Conservation (phyloP, 1,284 basidiomycete genomes). For the Austroboletus rostrupii region DNA sequence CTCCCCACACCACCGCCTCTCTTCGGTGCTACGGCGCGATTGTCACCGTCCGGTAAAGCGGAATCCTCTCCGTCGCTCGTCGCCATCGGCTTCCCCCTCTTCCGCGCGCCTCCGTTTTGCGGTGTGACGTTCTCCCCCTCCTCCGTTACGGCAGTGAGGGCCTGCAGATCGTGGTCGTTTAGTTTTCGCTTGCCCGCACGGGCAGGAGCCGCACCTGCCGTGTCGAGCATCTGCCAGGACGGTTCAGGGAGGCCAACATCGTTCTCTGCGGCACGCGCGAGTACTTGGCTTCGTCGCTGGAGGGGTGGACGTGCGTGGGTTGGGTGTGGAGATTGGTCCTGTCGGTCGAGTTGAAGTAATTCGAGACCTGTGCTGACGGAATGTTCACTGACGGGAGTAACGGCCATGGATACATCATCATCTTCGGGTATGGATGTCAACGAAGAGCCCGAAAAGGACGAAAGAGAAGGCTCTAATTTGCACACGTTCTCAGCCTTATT, state of each 20-base stretch:
- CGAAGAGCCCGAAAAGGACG: constrained; percentile 19
- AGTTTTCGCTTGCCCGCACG: constrained; percentile 31
- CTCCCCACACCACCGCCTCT: constrained; percentile 16
- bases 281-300: constrained; percentile 46
- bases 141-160: constrained; percentile 14
- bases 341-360: constrained; percentile 28
- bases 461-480: constrained; percentile 13
- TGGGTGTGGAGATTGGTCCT: constrained; percentile 1
- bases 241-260: constrained; percentile 20
- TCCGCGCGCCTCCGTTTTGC: constrained; percentile 13
- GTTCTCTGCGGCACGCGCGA: constrained; percentile 35
- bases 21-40: constrained; percentile 5
- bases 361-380: constrained; percentile 37
- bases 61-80: constrained; percentile 17
- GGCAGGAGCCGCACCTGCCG: constrained; percentile 24
- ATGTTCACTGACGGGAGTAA: constrained; percentile 21
- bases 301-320: constrained; percentile 31
- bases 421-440: constrained; percentile 26
- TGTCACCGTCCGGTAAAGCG: constrained; percentile 9
- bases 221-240: constrained; percentile 30
- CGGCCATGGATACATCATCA: constrained; percentile 32
- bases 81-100: constrained; percentile 21
- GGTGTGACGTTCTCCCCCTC: constrained; percentile 12
- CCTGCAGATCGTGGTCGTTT: constrained; percentile 25
- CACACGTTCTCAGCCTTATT: constrained; percentile 4